Percentiles rank a stretch among this genome's conserved stretches.
Evolutionary conservation across 225 moss, liverwort and hornwort genomes (phyloP).

Genomic region (Thuidium tamariscinum): DNA sequence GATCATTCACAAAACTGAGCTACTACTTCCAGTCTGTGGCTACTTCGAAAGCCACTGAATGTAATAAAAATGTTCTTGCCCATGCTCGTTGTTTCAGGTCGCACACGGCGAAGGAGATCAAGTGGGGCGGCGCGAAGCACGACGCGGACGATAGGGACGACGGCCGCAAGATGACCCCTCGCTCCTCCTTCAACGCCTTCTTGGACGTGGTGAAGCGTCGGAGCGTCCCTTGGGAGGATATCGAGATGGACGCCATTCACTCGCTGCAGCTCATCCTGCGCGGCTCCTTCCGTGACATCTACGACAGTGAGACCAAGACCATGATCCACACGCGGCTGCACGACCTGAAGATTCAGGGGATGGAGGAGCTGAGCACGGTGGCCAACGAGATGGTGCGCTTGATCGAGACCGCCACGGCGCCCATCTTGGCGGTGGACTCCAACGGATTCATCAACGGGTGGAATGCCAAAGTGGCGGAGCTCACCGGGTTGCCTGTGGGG

Average conservation of each 20-base stretch:
- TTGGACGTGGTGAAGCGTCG: slow-evolving; percentile 41
- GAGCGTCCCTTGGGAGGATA: slow-evolving; percentile 42
- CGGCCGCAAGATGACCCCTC: slow-evolving; percentile 31
- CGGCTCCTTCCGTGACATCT: slow-evolving; percentile 47
- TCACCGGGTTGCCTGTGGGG: slow-evolving; percentile 36
- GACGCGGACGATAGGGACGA: slow-evolving; percentile 27
- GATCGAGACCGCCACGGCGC: slow-evolving; percentile 48
- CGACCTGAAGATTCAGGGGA: slow-evolving; percentile 38
- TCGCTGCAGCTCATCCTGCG: slow-evolving; percentile 42
- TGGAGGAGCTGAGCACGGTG: slow-evolving; percentile 52
- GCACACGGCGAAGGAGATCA: slow-evolving; percentile 38
- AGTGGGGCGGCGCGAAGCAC: slow-evolving; percentile 51
- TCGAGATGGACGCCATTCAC: slow-evolving; percentile 46
- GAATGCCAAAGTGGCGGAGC: slow-evolving; percentile 45
- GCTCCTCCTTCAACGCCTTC: slow-evolving; percentile 42
- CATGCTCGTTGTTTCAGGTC: background rate
- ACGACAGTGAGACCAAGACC: slow-evolving; percentile 32
- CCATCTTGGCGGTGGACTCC: slow-evolving; percentile 46
- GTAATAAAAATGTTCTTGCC: background rate
- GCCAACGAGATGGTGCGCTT: slow-evolving; percentile 52
- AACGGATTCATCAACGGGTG: slow-evolving; percentile 39
- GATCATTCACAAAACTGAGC: background rate
- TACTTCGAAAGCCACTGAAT: background rate
- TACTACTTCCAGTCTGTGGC: background rate
- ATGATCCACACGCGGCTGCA: slow-evolving; percentile 38